phyloP scores from a whole-genome alignment of 108 stramenopile species.

The Nitzschia sp. region DNA sequence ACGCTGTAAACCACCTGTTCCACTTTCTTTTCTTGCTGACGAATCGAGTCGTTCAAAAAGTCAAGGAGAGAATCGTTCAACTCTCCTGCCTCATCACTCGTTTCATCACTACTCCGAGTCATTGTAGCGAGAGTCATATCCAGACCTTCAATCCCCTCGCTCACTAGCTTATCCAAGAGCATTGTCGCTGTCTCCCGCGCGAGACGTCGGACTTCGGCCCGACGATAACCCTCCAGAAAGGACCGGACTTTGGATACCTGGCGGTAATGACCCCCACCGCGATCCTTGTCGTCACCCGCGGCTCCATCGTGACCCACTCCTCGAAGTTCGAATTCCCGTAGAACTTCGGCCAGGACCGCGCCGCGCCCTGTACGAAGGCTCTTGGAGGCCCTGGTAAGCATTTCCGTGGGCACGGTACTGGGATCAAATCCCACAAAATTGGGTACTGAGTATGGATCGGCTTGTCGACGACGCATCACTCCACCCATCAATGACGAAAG shows the following conservation, averaged over 20 bases:
- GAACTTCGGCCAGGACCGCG: conserved; percentile 61
- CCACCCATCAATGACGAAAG: conserved; percentile 29
- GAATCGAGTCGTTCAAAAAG: conserved; percentile 80
- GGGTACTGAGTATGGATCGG: conserved; percentile 28
- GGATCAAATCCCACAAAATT: conserved; percentile 84
- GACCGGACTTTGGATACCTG: conserved; percentile 79
- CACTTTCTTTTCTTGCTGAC: conserved; percentile 77
- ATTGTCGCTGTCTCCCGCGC: conserved; percentile 78
- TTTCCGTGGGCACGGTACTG: conserved; percentile 57
- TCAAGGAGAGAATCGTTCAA: conserved; percentile 78
- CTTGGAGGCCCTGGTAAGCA: conserved; percentile 54
- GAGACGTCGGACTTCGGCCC: conserved; percentile 74
- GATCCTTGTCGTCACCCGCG: conserved; percentile 65
- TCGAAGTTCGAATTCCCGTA: conserved; percentile 75
- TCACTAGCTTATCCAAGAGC: conserved; percentile 72
- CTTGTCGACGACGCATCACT: background rate
- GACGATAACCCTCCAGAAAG: conserved; percentile 81
- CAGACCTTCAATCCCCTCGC: conserved; percentile 76
- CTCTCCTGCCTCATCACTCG: conserved; percentile 60
- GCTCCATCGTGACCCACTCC: conserved; percentile 87
- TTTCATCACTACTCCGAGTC: conserved; percentile 62
- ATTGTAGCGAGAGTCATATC: conserved; percentile 79
- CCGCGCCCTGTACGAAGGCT: conserved; percentile 66
- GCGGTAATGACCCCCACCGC: conserved; percentile 85
- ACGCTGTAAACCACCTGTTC: conserved; percentile 34